phyloP scores from a whole-genome alignment of 352 stramenopile genomes.

The Globisporangium cystogenes region DNA sequence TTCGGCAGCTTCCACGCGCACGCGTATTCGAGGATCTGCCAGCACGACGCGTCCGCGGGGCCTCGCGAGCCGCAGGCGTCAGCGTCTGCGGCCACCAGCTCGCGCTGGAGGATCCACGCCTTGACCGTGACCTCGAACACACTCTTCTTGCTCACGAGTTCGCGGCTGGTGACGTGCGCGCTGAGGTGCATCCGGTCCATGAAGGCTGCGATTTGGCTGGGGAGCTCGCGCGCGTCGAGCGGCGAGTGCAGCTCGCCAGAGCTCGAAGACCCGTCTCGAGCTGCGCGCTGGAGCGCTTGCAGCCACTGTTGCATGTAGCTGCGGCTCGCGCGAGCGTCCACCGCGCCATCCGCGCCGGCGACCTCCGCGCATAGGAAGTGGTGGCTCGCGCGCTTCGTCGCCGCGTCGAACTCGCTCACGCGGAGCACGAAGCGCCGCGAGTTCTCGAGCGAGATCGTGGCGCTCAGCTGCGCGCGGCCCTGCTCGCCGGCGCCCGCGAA shows the following conservation, averaged over 20 bases:
- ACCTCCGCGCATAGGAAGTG: conserved; percentile 62
- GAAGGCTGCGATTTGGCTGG: conserved; percentile 31
- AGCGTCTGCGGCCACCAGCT: conserved; percentile 23
- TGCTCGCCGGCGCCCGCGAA: conserved; percentile 2
- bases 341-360: conserved; percentile 2
- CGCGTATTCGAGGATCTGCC: conserved; percentile 67
- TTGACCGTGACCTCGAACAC: conserved; percentile 50
- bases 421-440: conserved; percentile 65
- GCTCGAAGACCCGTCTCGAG: neutral
- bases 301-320: conserved; percentile 47
- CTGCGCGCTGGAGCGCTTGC: conserved; percentile 20
- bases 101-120: conserved; percentile 57
- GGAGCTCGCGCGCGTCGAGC: conserved; percentile 32
- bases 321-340: conserved; percentile 30
- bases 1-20: conserved; percentile 45
- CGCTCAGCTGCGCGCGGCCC: conserved; percentile 1
- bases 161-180: conserved; percentile 27
- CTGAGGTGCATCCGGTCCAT: conserved; percentile 50
- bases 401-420: conserved; percentile 24
- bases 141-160: conserved; percentile 16
- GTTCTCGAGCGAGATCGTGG: conserved; percentile 39
- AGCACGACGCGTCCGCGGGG: conserved; percentile 13
- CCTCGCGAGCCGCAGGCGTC: conserved; percentile 3
- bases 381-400: conserved; percentile 24
- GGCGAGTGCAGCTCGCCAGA: neutral